Evolutionary conservation across 208 protist genomes (phyloP), one percentile per base, ranked within the genome.

Genomic region (Trypanosoma rangeli): DNA sequence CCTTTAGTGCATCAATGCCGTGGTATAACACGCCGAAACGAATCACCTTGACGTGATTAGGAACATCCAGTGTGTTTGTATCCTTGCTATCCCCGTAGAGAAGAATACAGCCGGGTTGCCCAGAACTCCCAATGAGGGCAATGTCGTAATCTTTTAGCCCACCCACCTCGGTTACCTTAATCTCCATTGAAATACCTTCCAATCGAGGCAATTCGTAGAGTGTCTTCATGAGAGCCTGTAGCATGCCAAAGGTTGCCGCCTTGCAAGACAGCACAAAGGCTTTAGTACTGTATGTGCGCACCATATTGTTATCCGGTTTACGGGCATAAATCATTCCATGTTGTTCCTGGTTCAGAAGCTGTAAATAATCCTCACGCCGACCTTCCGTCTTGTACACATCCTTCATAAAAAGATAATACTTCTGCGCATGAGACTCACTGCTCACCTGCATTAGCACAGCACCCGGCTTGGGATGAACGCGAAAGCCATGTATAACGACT

Each of bases 1-100:
- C 75, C 78, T 97, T 95, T 7, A 97, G 74, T 67, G 82, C 75
- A 58, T 97, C 83, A 42, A 97, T 82, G 48, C 88, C 90, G 68
- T 97, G 87, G 64, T 95, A 97, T 5, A 97, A 69, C 20, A 97
- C 89, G 73, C 90, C 85, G 70, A 95, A 94, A 10, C 82, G 80
- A 48, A 91, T 54, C 39, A 94, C 70, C 28, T 73, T 74, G n/a
- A 96, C 79, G 65, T 93, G 82, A 56, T 63, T 83, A 2, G 91
- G 91, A 26, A 94, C 79, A 70, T 92, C 91, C 18, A 96, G 64
- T 13, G 74, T 69, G 58, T 62, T 71, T 28, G 63, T 73, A 68
- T 94, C 84, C 37, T 87, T 83, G 67, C 82, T 85, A 46, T 92
- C 79, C 53, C 91, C 91, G 67, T 84, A 96, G n/a, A 94, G 37